Evolutionary conservation across 73 alveolate genomes (phyloP), one percentile per base, ranked within the genome.

Genomic region (Breviolum minutum): DNA sequence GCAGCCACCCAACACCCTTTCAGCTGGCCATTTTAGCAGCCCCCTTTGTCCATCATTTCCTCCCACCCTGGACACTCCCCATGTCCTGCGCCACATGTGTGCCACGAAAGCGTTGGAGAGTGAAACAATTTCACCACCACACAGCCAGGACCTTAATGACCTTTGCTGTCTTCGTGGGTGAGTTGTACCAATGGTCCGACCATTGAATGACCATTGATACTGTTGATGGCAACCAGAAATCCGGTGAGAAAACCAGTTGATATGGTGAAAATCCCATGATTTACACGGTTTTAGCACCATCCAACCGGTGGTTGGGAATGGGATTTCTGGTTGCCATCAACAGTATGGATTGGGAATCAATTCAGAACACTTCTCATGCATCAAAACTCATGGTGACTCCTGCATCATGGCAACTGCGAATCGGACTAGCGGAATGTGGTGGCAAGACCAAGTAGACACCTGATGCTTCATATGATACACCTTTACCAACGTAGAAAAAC

Each of bases 51-150:
- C 80, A 80, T 8, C 27, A 0, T n/a, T n/a, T 60, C 62, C 48
- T 5, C 77, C 79, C n/a, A 22, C 30, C 61, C 27, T 29, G 54
- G 54, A 40, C 54, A 40, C 54, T 3, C 40, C 92, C 60, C 10
- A 71, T 12, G 60, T 14, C 97, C 81, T 93, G 73, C 98, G 98
- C 98, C 98, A 93, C 98, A 93, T 93, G 91, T 93, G 98, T 12
- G 98, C 98, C 68, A 93, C 98, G 70, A 60, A 77, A 61, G 98
- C 98, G 24, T 93, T 63, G 92, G 93, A 63, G 27, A 93, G 60
- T 8, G 93, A 61, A n/a, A 93, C 83, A 68, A 93, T 93, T 70
- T 93, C 98, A 16, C 98, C 98, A 14, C 98, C 98, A n/a, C 98
- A 93, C 30, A 93, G 98, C 98, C 98, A 93, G n/a, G 92, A 62